These are phyloP conservation scores for Teunomyces pallodes DNA, from an alignment of 805 yeast species.

Conservation along the genomic window DNA sequence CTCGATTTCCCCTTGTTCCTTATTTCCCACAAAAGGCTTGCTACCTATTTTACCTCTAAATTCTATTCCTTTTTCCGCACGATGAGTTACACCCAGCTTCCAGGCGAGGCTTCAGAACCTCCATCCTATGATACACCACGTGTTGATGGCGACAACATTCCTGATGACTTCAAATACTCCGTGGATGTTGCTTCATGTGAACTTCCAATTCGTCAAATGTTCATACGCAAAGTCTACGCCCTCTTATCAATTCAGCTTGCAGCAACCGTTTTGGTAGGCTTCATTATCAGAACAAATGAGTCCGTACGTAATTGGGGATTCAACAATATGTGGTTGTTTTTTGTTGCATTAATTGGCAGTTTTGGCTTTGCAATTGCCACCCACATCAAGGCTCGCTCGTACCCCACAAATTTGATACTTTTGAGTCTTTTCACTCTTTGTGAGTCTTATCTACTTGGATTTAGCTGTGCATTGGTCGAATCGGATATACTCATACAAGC, in stretches of 20 bases:
- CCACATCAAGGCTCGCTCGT: constrained; percentile 57
- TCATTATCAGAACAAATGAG: constrained; percentile 44
- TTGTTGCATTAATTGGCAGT: constrained; percentile 56
- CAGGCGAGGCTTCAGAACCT: constrained; percentile 12
- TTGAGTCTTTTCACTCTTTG: constrained; percentile 67
- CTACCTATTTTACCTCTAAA: no score
- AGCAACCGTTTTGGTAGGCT: constrained; percentile 58
- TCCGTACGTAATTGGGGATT: constrained; percentile 54
- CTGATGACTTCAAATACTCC: constrained; percentile 81
- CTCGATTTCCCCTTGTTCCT: background rate
- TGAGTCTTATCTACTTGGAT: constrained; percentile 73
- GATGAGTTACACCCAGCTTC: constrained; percentile 5
- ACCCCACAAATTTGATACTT: constrained; percentile 63
- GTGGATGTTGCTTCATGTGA: constrained; percentile 77
- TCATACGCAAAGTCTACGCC: constrained; percentile 76
- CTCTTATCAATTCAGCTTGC: constrained; percentile 64
- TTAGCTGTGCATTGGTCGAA: constrained; percentile 61
- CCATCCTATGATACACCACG: constrained; percentile 25
- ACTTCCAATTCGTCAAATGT: constrained; percentile 68
- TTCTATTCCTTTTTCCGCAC: background rate
- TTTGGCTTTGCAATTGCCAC: constrained; percentile 66
- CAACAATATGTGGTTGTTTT: constrained; percentile 55
- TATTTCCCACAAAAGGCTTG: background rate
- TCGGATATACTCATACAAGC: constrained; percentile 69
- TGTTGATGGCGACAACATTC: constrained; percentile 37